phyloP scores from a whole-genome alignment of 108 stramenopile species.

The Cyclotella baltica region DNA sequence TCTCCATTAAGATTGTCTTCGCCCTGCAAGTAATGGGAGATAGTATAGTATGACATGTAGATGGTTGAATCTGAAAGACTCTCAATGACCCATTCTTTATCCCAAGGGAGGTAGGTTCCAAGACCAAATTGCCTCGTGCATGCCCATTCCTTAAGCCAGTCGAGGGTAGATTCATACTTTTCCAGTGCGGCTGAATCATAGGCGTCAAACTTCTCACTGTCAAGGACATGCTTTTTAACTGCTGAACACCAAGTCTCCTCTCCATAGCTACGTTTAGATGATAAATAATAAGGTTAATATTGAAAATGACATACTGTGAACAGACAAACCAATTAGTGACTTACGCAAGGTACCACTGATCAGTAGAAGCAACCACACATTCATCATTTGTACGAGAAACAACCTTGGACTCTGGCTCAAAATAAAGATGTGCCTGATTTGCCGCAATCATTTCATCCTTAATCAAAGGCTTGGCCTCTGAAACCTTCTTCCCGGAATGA shows the following conservation, averaged over 20 bases:
- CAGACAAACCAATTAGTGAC: background rate
- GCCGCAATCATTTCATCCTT: conserved; percentile 93
- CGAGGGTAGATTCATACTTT: conserved; percentile 88
- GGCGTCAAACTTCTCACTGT: conserved; percentile 88
- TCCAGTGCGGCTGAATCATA: conserved; percentile 80
- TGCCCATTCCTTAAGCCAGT: conserved; percentile 99
- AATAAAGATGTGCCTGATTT: conserved; percentile 92
- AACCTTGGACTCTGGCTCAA: conserved; percentile 95
- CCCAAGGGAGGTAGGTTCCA: conserved; percentile 97
- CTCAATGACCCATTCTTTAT: conserved; percentile 97
- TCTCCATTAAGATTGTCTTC: conserved; percentile 91
- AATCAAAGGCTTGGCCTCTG: conserved; percentile 95
- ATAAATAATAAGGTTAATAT: no score
- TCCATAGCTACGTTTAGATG: no score
- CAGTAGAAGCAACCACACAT: conserved; percentile 97
- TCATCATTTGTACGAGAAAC: conserved; percentile 96
- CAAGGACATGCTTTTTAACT: conserved; percentile 89
- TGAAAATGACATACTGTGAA: no score
- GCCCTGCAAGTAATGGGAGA: conserved; percentile 94
- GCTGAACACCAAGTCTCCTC: conserved; percentile 83
- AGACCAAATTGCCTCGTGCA: conserved; percentile 97
- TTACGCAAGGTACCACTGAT: conserved; percentile 98
- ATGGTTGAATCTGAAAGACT: conserved; percentile 97
- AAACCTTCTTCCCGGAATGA: conserved; percentile 92
- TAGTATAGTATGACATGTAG: conserved; percentile 99